Conservation (phyloP, 2,329 filamentous ascomycete species). For the Rhynchosporium agropyri region DNA sequence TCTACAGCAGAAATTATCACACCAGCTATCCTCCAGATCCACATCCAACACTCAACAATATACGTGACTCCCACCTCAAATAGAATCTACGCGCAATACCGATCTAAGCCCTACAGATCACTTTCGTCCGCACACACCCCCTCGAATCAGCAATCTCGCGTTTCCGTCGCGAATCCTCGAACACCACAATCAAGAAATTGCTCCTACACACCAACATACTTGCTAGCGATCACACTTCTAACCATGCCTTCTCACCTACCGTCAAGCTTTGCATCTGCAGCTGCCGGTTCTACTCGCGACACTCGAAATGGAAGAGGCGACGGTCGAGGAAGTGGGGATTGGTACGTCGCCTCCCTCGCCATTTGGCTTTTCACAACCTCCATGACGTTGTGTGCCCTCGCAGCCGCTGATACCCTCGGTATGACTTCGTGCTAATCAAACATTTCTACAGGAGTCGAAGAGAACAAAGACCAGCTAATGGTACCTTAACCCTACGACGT, state of each 20-base stretch:
- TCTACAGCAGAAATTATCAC: constrained; percentile 11
- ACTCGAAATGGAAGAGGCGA: constrained; percentile 60
- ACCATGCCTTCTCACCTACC: constrained; percentile 73
- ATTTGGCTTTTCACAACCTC: neutral
- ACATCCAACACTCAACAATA: constrained; percentile 11
- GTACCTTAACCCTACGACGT: constrained; percentile 66
- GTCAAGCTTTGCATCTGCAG: constrained; percentile 82
- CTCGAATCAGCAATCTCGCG: constrained; percentile 11
- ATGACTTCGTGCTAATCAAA: constrained; percentile 3
- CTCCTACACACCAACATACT: constrained; percentile 18
- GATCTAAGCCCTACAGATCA: neutral
- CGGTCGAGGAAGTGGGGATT: constrained; percentile 67
- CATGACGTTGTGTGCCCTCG: neutral
- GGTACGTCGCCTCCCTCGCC: constrained; percentile 56
- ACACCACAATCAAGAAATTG: constrained; percentile 20
- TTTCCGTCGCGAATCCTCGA: constrained; percentile 23
- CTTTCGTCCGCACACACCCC: neutral
- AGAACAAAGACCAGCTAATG: constrained; percentile 61
- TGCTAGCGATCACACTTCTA: constrained; percentile 29
- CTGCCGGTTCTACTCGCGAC: constrained; percentile 67
- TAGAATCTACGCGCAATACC: constrained; percentile 12
- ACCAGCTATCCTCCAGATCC: constrained; percentile 2
- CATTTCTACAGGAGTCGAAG: constrained; percentile 54
- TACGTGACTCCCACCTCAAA: constrained; percentile 15
- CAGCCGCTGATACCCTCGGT: too few relatives aligned